These are phyloP conservation scores for Ganoderma leucocontextum DNA, from an alignment of 1,284 basidiomycete species.

Conservation along the genomic window DNA sequence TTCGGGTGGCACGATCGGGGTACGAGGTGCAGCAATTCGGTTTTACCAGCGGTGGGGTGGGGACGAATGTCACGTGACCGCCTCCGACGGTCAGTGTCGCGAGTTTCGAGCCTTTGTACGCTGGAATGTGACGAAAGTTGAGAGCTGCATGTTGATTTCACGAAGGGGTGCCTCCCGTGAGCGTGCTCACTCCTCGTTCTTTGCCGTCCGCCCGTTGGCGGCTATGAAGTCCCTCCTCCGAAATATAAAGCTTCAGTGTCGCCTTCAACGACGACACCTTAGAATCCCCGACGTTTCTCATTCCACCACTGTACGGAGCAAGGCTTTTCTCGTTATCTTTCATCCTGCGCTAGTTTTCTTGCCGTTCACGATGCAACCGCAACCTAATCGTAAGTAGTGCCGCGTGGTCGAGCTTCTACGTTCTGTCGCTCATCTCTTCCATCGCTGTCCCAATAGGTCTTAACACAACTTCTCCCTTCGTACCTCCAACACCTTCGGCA, in stretches of 20 bases:
- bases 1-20: background rate
- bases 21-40: slow-evolving; percentile 1
- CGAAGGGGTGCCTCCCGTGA: slow-evolving; percentile 10
- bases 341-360: slow-evolving; percentile 7
- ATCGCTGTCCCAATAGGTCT: slow-evolving; percentile 15
- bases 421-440: background rate
- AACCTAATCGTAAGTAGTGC: slow-evolving; percentile 26
- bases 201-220: slow-evolving; percentile 27
- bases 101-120: slow-evolving; percentile 3
- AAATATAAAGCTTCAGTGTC: slow-evolving; percentile 25
- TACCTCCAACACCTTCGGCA: slow-evolving; percentile 20
- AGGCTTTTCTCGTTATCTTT: slow-evolving; percentile 13
- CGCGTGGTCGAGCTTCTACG: background rate
- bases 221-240: slow-evolving; percentile 7
- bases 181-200: slow-evolving; percentile 19
- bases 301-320: slow-evolving; percentile 11
- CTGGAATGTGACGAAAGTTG: slow-evolving; percentile 16
- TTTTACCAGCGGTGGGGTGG: background rate
- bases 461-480: slow-evolving; percentile 25
- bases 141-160: slow-evolving; percentile 27
- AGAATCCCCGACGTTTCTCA: slow-evolving; percentile 21
- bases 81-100: background rate
- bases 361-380: slow-evolving; percentile 21
- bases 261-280: slow-evolving; percentile 11
- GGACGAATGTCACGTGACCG: slow-evolving; percentile 19